Evolutionary conservation across 371 early-diverging fungal species (phyloP), one percentile per base, ranked within the genome.

Genomic region (Ecytonucleospora hepatopenaei): DNA sequence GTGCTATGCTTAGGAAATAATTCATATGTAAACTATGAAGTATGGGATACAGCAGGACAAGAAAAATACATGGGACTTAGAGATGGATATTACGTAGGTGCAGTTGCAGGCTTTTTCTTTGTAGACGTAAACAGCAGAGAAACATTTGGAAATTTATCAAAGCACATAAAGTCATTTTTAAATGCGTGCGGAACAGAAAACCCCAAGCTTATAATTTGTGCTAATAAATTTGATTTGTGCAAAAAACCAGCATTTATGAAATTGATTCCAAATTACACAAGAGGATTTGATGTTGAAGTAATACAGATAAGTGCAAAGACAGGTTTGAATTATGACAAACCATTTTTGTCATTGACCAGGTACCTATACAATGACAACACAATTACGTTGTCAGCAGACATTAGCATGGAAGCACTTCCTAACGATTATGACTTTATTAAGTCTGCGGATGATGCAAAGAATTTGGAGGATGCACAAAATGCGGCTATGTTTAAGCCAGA

Each of bases 321-420:
- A 79, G 95, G 95, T 87, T 94, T 96, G 86, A 97, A 97, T 88
- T 96, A 95, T 80, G 97, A 94, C 83, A 92, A 93, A 87, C 98
- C 99, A 61, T 97, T 97, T 90, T 84, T 96, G 72, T 90, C 91
- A 90, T 86, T 97, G 69, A 91, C 96, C 33, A 88, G 94, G 75
- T 94, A 92, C 85, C 85, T 99, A 71, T 83, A 86, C 73, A 91
- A 90, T 59, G 90, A 91, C 82, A 83, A 87, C 67, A 85, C 88
- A 78, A 83, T 99, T 58, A 92, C 91, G 55, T 95, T 97, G 71
- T 92, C 90, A 67, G 92, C 92, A 72, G 89, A 95, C 31, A 91
- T 96, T 60, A 91, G 93, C 47, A 85, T 97, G 68, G 87, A 86
- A 69, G 97, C 98, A 63, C 89, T 96, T 67, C 94, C 95, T 81